phyloP scores from a whole-genome alignment of 169 alveolate genomes.

The Eimeria tenella region DNA sequence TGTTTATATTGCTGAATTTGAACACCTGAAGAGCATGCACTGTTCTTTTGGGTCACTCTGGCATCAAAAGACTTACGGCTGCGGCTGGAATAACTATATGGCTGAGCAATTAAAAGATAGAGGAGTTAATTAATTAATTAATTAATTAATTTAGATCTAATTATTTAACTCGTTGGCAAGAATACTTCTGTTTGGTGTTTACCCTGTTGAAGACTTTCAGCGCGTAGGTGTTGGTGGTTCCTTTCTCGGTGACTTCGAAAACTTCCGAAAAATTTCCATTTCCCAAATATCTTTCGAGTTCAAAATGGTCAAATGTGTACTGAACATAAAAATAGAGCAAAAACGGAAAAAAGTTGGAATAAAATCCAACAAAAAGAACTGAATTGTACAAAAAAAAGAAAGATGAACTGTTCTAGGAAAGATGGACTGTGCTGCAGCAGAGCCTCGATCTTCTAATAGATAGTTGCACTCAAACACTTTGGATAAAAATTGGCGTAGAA shows the following conservation, averaged over 20 bases:
- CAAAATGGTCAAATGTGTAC: slow-evolving; percentile 84
- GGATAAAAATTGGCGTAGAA: not conserved
- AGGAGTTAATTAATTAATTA: not conserved
- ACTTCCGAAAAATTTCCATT: slow-evolving; percentile 89
- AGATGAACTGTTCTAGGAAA: not conserved
- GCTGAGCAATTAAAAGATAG: not conserved
- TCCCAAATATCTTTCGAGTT: slow-evolving; percentile 87
- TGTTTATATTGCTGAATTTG: too few relatives aligned
- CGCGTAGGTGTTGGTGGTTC: slow-evolving; percentile 86
- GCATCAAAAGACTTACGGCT: not conserved
- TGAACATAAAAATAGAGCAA: not conserved
- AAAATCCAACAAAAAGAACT: not conserved
- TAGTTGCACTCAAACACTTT: not conserved
- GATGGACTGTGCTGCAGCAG: not conserved
- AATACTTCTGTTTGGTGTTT: not conserved
- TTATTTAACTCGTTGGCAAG: not conserved
- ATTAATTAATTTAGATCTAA: not conserved
- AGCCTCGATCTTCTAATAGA: not conserved
- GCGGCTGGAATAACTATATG: not conserved
- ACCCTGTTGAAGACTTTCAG: slow-evolving; percentile 87
- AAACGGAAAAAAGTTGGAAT: too few relatives aligned
- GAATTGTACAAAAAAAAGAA: not conserved
- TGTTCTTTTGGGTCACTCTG: too few relatives aligned
- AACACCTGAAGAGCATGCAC: too few relatives aligned
- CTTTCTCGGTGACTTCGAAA: slow-evolving; percentile 87